Conservation (phyloP, 2,329 filamentous ascomycete species). For the Calonectria pteridis region DNA sequence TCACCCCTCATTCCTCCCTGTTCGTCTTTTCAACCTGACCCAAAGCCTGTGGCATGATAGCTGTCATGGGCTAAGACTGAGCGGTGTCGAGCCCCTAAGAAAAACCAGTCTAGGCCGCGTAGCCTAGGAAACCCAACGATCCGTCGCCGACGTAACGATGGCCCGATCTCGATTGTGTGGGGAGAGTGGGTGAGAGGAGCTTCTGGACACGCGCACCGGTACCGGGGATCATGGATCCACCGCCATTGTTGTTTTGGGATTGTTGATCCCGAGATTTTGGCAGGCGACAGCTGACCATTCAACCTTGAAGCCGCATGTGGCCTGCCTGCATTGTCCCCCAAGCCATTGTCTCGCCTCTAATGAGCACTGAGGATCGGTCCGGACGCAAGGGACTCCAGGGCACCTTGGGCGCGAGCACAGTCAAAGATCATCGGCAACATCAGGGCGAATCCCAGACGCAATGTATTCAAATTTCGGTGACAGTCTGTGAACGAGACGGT, state of each 20-base stretch:
- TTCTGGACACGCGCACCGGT: background rate
- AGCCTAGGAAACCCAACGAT: constrained; percentile 23
- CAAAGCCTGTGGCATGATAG: constrained; percentile 1
- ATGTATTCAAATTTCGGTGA: constrained; percentile 4
- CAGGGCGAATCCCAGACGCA: constrained; percentile 22
- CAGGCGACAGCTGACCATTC: background rate
- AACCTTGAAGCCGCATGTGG: background rate
- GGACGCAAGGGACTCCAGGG: constrained; percentile 7
- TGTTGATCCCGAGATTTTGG: constrained; percentile 5
- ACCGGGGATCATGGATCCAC: constrained; percentile 16
- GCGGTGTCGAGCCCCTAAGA: background rate
- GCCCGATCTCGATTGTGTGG: constrained; percentile 29
- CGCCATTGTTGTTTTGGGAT: background rate
- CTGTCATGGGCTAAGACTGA: background rate
- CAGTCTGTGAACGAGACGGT: background rate
- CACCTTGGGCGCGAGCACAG: background rate
- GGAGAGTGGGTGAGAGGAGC: constrained; percentile 22
- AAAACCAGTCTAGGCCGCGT: constrained; percentile 12
- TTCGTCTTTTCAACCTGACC: background rate
- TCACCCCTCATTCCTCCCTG: background rate
- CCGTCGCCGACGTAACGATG: constrained; percentile 13
- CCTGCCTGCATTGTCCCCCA: constrained; percentile 3
- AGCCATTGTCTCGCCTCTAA: constrained; percentile 15
- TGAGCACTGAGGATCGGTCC: background rate
- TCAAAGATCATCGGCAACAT: constrained; percentile 15